These are phyloP conservation scores for Sarocladium brachiariae DNA, from an alignment of 2,329 filamentous ascomycete genomes.

Conservation along the genomic window DNA sequence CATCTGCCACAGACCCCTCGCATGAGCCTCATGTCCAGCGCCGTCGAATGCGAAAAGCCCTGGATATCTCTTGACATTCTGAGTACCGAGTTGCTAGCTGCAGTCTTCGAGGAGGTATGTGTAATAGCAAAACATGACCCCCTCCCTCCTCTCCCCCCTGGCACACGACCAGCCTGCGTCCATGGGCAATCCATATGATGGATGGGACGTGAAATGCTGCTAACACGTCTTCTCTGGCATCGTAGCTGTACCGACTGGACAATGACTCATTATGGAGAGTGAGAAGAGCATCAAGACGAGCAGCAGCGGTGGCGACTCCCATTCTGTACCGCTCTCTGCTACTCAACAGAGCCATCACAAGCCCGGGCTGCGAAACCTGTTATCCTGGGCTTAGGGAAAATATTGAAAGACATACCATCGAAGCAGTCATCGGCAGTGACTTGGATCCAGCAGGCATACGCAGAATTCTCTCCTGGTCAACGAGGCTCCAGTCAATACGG, in stretches of 20 bases:
- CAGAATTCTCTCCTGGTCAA: slow-evolving; percentile 27
- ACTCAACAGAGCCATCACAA: slow-evolving; percentile 31
- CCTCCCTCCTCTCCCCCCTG: no score
- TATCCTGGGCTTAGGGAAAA: slow-evolving; percentile 27
- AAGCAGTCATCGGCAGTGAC: slow-evolving; percentile 33
- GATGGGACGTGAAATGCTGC: not conserved
- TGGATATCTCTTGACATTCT: slow-evolving; percentile 22
- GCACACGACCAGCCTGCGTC: no score
- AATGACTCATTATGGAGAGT: slow-evolving; percentile 23
- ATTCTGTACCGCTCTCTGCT: slow-evolving; percentile 32
- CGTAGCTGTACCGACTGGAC: slow-evolving; percentile 34
- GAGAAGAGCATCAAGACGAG: slow-evolving; percentile 31
- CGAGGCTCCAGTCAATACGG: slow-evolving; percentile 32
- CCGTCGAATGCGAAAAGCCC: not conserved
- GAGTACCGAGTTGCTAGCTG: slow-evolving; percentile 35
- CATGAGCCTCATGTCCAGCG: not conserved
- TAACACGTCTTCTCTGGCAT: not conserved
- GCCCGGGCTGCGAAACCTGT: slow-evolving; percentile 23
- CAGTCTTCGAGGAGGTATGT: slow-evolving; percentile 35
- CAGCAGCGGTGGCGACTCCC: slow-evolving; percentile 35
- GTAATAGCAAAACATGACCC: no score
- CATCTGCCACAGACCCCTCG: not conserved
- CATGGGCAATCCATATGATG: no score
- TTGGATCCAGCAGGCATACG: slow-evolving; percentile 30
- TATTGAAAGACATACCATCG: slow-evolving; percentile 31